These are phyloP conservation scores for Mortierella sp. DNA, from an alignment of 371 early-diverging fungal genomes.

Conservation along the genomic window DNA sequence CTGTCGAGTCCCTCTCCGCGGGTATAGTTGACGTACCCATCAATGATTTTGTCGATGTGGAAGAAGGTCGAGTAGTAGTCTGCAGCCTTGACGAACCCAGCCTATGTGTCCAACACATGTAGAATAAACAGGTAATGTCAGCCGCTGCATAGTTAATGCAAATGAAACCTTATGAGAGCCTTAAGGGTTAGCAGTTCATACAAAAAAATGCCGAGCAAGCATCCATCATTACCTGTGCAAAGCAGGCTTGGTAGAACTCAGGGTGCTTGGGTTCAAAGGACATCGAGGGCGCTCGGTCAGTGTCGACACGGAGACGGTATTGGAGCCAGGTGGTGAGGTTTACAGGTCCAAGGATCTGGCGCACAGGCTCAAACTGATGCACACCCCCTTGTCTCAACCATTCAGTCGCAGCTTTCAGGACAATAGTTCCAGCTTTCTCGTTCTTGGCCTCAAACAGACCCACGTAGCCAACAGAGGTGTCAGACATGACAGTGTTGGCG, in stretches of 20 bases:
- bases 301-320: conserved; percentile 53
- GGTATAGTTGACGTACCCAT: conserved; percentile 9
- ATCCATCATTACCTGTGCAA: conserved; percentile 30
- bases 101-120: conserved; percentile 12
- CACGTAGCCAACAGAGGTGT: conserved; percentile 48
- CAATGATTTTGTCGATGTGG: conserved; percentile 30
- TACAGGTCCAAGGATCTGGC: conserved; percentile 54
- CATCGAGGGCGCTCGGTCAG: conserved; percentile 32
- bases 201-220: neutral
- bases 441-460: conserved; percentile 56
- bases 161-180: neutral
- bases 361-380: conserved; percentile 47
- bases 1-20: conserved; percentile 9
- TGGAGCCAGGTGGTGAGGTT: conserved; percentile 58
- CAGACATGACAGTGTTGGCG: conserved; percentile 53
- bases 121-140: neutral
- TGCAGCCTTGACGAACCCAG: conserved; percentile 45
- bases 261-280: conserved; percentile 55
- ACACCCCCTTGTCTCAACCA: conserved; percentile 44
- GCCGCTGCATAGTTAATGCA: neutral
- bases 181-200: neutral
- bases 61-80: conserved; percentile 50
- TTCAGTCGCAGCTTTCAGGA: conserved; percentile 43
- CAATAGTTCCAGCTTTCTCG: conserved; percentile 34
- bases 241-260: conserved; percentile 43